Evolutionary conservation across 2,329 filamentous ascomycete genomes (phyloP).

Genomic region (Talaromyces sp.): DNA sequence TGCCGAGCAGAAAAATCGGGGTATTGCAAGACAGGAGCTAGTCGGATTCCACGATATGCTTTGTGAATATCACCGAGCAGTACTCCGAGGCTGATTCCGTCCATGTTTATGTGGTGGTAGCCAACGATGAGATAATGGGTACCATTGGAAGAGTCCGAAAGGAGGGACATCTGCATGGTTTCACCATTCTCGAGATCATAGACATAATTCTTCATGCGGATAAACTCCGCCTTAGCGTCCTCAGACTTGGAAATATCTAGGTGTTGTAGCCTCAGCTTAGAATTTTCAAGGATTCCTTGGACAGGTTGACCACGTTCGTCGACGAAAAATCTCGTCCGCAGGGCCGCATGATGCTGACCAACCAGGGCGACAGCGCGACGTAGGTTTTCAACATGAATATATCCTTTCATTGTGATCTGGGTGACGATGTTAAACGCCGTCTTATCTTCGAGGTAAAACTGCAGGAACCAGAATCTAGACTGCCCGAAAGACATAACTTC

Average conservation of each 20-base stretch:
- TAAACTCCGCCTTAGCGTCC: too few relatives aligned
- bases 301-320: too few relatives aligned
- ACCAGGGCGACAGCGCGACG: not conserved
- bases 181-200: too few relatives aligned
- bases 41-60: slow-evolving; percentile 22
- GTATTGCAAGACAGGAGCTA: slow-evolving; percentile 36
- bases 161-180: too few relatives aligned
- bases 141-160: too few relatives aligned
- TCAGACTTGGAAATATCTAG: too few relatives aligned
- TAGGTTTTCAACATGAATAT: not conserved
- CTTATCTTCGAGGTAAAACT: not conserved
- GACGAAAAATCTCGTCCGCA: too few relatives aligned
- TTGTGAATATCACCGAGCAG: slow-evolving; percentile 21
- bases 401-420: not conserved
- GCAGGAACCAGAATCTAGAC: not conserved
- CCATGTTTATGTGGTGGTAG: slow-evolving; percentile 47
- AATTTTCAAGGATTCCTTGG: too few relatives aligned
- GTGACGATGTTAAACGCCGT: not conserved
- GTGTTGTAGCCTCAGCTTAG: too few relatives aligned
- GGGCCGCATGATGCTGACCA: slow-evolving; percentile 1
- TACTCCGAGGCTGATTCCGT: slow-evolving; percentile 40
- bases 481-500: too few relatives aligned
- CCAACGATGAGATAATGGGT: slow-evolving; percentile 42
- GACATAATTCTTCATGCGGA: too few relatives aligned
- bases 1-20: slow-evolving; percentile 29